A percentile compares a stretch with the other conserved stretches of the same genome.
phyloP scores from a whole-genome alignment of 2,329 filamentous ascomycete genomes.

The Venturia effusa region DNA sequence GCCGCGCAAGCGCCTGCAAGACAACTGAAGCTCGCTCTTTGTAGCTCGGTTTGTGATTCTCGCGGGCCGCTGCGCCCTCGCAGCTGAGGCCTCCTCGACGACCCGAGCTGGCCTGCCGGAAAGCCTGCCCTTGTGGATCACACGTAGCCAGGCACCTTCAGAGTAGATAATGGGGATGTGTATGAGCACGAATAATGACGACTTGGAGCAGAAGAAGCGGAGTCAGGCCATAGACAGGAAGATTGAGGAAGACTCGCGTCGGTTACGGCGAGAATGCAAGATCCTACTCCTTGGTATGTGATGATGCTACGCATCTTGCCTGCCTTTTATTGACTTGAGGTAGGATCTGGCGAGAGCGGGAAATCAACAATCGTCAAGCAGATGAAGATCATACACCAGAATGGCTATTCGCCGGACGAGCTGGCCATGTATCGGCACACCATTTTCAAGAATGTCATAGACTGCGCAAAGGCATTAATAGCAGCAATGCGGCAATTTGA shows the following conservation, averaged over 20 bases:
- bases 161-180: constrained; percentile 53
- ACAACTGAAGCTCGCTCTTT: not conserved
- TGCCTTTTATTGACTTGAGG: constrained; percentile 1
- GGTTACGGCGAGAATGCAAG: constrained; percentile 95
- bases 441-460: constrained; percentile 95
- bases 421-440: constrained; percentile 88
- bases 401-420: constrained; percentile 92
- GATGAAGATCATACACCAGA: constrained; percentile 99
- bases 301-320: not conserved
- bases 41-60: constrained; percentile 6
- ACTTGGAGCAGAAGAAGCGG: constrained; percentile 87
- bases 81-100: constrained; percentile 5
- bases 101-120: not conserved
- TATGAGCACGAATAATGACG: constrained; percentile 79
- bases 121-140: not conserved
- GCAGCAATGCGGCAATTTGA: constrained; percentile 86
- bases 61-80: constrained; percentile 10
- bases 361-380: constrained; percentile 99
- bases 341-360: constrained; percentile 94
- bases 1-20: not conserved
- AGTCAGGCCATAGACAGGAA: constrained; percentile 92
- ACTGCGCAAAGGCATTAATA: constrained; percentile 91
- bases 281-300: constrained; percentile 81
- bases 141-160: not conserved
- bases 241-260: constrained; percentile 87